Evolutionary conservation across 83 land plant species (phyloP), one percentile per base, ranked within the genome.

Genomic region (Picea abies): DNA sequence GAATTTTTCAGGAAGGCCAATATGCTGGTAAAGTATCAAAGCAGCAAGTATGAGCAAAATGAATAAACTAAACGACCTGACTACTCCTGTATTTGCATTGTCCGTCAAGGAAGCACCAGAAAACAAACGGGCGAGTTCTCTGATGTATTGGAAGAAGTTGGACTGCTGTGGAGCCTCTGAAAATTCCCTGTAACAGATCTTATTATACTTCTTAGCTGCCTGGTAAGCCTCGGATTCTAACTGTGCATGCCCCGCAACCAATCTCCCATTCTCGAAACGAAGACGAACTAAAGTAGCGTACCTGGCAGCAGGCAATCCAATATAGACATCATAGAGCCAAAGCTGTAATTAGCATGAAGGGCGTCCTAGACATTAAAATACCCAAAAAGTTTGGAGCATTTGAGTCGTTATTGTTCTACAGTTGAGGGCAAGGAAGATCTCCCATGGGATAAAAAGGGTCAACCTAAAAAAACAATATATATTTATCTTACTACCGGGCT

Each of bases 161-260:
- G 82, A 87, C 15, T 82, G 70, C 29, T 80, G 81, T 41, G 94
- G 97, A 22, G 79, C 87, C n/a, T 87, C 95, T 37, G 96, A 89
- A 87, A 93, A 95, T 76, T 95, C 97, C 10, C 96, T 87, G 84
- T 85, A 95, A 73, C 91, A 90, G 29, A 91, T 22, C 66, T 87
- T 88, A 8, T 86, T 62, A 78, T 84, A 85, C 76, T 79, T 84
- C 80, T 29, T 88, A 37, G 97, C 95, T 6, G 93, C 84, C 76
- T 88, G 90, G 80, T 93, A 95, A 15, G 97, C 97, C 49, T 95
- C 94, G 11, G 97, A 91, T 37, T 95, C 85, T n/a, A 95, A 72
- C 81, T 95, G 97, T 17, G 92, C 87, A 82, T 95, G 97, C 52
- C 81, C 84, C 10, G 85, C 89, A 29, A 70, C 29, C 11, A 92